phyloP scores from a whole-genome alignment of 305 asterid species.

The Solanum hybrid region DNA sequence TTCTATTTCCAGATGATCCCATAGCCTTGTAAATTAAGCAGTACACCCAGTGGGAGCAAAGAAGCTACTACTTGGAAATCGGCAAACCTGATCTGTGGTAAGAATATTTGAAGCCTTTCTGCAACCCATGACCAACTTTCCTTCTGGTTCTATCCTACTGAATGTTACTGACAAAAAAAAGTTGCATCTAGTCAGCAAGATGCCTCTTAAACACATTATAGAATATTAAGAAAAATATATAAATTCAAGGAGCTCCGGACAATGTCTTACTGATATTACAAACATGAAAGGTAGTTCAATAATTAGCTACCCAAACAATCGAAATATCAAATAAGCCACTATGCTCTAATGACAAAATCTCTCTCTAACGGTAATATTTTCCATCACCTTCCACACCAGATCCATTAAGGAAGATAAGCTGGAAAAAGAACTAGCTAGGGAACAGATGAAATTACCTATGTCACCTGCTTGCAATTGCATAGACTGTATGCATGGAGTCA shows the following conservation, averaged over 20 bases:
- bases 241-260: constrained; percentile 4
- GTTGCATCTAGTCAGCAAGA: constrained; percentile 5
- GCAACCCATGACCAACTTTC: constrained; percentile 90
- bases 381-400: neutral
- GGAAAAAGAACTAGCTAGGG: neutral
- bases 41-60: neutral
- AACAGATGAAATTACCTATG: constrained; percentile 55
- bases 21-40: constrained; percentile 2
- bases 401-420: neutral
- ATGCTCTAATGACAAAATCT: neutral
- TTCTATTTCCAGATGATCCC: neutral
- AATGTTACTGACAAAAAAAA: constrained; percentile 62
- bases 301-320: neutral
- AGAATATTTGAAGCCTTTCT: constrained; percentile 55
- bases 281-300: neutral
- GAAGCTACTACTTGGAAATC: constrained; percentile 6
- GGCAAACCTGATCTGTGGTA: constrained; percentile 59
- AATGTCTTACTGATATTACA: neutral
- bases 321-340: constrained; percentile 4
- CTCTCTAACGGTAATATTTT: neutral
- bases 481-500: constrained; percentile 92
- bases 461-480: constrained; percentile 98
- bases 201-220: constrained; percentile 3
- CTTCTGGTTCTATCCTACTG: constrained; percentile 91
- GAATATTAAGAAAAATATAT: constrained; percentile 14